Base-by-base conservation (phyloP, 495 filamentous ascomycete species). In the Hypoxylon trugodes region DNA sequence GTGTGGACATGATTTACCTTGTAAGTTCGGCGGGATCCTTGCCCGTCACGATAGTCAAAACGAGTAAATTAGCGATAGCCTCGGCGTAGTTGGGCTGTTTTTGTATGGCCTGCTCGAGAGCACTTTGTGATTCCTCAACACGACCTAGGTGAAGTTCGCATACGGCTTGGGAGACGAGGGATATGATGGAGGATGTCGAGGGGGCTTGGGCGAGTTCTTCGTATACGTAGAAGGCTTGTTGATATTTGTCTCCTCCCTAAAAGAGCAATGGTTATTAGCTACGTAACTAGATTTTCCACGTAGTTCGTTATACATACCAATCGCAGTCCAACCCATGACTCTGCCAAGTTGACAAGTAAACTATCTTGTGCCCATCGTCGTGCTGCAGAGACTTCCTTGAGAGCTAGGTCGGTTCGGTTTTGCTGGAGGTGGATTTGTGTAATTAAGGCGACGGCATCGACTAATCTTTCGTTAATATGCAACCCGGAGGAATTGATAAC, bases 141-240 rank as follows among this genome's bases (percentile, higher is more conserved):
- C 95, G 88, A 24, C 92, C 93, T 12, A 98, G 85, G 69, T 98
- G 95, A 19, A 98, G 79, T 73, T 98, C 95, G 32, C 91, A 88
- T 22, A 98, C 87, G 22, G 93, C 94, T 81, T 98, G 95, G 26
- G 89, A 89, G 61, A 96, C 83, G 32, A 96, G 85, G 21, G 84
- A 82, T 32, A 86, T 83, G 45, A 84, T 77, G 1, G 89, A 86
- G 4, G 87, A 84, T 28, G 88, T 86, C 46, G 89, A 85, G 13
- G 91, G 89, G 18, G 89, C 87, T 74, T 96, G 90, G 16, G 95
- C 95, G 33, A 98, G 86, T 75, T 98, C 95, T 77, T 97, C 94
- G 72, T 92, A 98, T 66, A 98, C 93, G 83, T 98, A 98, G 79
- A 95, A 98, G 30, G 94, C 90, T 65, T 92, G 89, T 74, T 98